A percentile compares a stretch with the other conserved stretches of the same genome.
phyloP scores from a whole-genome alignment of 1,284 basidiomycete species.

The Rhizopogon hawkerae region DNA sequence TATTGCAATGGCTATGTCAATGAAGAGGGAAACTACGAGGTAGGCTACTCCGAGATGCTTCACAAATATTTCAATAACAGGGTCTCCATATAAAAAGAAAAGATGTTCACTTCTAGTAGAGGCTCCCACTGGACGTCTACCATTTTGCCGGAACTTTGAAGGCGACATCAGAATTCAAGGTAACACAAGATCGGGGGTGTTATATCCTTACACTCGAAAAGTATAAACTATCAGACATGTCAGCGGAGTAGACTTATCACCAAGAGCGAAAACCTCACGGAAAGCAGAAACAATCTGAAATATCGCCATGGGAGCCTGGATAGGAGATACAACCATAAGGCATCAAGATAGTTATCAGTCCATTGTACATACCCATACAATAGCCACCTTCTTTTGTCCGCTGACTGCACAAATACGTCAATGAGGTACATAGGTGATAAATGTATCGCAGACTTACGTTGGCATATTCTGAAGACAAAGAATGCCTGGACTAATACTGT shows the following conservation, averaged over 20 bases:
- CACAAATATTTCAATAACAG: background rate
- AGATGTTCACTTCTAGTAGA: background rate
- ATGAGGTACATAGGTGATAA: background rate
- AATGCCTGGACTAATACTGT: slow-evolving; percentile 2
- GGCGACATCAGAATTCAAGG: background rate
- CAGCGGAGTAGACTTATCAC: background rate
- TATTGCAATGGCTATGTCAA: slow-evolving; percentile 1
- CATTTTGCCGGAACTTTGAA: background rate
- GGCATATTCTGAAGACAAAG: slow-evolving; percentile 4
- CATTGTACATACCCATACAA: slow-evolving; percentile 1
- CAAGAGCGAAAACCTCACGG: background rate
- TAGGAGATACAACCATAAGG: background rate
- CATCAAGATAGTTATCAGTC: background rate
- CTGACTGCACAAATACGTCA: background rate
- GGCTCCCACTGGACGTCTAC: background rate
- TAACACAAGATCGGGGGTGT: background rate
- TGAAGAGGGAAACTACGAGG: background rate
- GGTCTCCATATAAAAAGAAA: background rate
- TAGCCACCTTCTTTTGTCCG: background rate
- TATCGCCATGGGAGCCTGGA: background rate
- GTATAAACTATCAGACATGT: background rate
- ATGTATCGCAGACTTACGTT: background rate
- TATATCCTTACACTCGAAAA: background rate
- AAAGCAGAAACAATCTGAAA: background rate
- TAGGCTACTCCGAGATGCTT: slow-evolving; percentile 2